Evolutionary conservation across 208 protist species (phyloP), one percentile per base, ranked within the genome.

Genomic region (Crithidia mellificae): DNA sequence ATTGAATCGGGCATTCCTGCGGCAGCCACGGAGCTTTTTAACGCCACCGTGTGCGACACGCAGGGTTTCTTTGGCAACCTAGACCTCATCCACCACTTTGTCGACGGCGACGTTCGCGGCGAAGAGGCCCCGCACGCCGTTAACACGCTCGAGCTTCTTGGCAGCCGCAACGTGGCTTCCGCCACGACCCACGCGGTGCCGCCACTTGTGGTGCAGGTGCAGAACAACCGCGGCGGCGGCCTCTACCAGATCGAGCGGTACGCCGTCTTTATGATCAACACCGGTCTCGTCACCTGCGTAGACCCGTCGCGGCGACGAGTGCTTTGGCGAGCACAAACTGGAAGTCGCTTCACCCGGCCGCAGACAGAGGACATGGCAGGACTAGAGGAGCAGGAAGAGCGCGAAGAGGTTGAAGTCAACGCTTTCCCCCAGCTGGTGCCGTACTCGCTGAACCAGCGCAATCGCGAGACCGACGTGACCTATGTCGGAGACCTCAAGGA

Each of bases 251-350:
- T 96, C 22, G 87, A 96, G 65, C 83, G 88, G n/a, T 76, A 80
- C 47, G 86, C 87, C 17, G 77, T 92, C 8, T 96, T 94, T 56
- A 85, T 94, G 79, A 87, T 93, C 44, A 83, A 96, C 70, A 84
- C 80, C 14, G 91, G 91, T 20, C 81, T 96, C 11, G 72, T 93
- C 47, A 96, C 91, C 5, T 94, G 84, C 52, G 67, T 94, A 17
- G 87, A 94, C 72, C 83, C 87, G 2, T 84, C 79, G n/a, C 76
- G 80, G 15, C 73, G 77, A 25, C 86, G 91, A 20, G 85, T 96
- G 29, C 63, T 89, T 20, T 96, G 91, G 91, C 85, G 91, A 51
- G 66, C 85, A 46, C 84, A 91, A 46, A 92, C 91, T 6, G 74
- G 77, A n/a, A 64, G 80, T 7, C 75, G 52, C 54, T 94, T 96